Base-by-base conservation (phyloP, 768 basidiomycete species). In the Dioszegia aurantiaca region DNA sequence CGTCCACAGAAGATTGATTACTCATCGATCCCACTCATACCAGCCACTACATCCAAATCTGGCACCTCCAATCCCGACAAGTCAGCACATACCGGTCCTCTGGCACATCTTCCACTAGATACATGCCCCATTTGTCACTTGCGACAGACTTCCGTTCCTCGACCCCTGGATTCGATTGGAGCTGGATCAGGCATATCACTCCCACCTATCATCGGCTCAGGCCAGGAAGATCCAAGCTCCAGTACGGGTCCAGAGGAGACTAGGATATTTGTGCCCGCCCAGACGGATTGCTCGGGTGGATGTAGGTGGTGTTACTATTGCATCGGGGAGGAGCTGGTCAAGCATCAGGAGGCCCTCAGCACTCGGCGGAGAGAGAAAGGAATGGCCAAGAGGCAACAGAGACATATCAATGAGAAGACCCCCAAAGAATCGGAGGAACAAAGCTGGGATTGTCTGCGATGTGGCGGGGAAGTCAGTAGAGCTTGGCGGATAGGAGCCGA, bases 291-390 rank as follows among this genome's bases (percentile, higher is more conserved):
- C 31, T 85, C 86, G 28, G 92, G 89, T 61, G 86, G 84, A 6
- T 90, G 95, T 71, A 74, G 83, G 14, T 99, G 93, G 78, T 98
- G 95, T 77, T 99, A 97, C 75, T 86, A 87, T 66, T 99, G 95
- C 77, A 81, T 98, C 40, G 83, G 89, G 14, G 88, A 89, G 70
- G 84, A 85, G 60, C 83, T 97, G 82, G 4, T 85, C 83, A 59
- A 60, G 44, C 49, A 56, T 37, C 45, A 57, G 24, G 63, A 60
- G 45, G 55, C 44, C 37, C 45, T 36, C 24, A 24, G 54, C 44
- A 55, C 36, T 53, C 52, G 31, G 28, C 8, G 44, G 4, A 47
- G 36, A 39, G 26, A 45, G n/a, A 31, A 49, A 26, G 26, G 21
- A 48, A 44, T 8, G 17, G 24, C 2, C 27, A 27, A 24, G 24